A percentile compares a stretch with the other conserved stretches of the same genome.
phyloP scores from a whole-genome alignment of 176 grass and related monocot genomes.

The Cocos nucifera region DNA sequence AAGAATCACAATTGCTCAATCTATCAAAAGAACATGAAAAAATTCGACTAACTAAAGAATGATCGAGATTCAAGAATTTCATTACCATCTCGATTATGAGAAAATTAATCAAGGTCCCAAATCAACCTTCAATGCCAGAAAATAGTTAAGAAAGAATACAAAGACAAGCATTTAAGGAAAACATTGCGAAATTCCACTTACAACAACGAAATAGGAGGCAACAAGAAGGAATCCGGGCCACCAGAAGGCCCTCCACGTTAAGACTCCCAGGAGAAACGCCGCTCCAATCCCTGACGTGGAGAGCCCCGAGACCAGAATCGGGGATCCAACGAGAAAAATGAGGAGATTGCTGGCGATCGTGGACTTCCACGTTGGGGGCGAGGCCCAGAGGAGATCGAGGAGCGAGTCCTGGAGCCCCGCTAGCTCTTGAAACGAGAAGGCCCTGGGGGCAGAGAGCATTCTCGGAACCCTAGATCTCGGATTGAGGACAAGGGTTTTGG shows the following conservation, averaged over 20 bases:
- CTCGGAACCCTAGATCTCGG: slow-evolving; percentile 7
- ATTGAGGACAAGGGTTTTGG: background rate
- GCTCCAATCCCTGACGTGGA: slow-evolving; percentile 54
- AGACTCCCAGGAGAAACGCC: slow-evolving; percentile 58
- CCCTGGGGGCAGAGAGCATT: background rate
- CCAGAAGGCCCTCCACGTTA: slow-evolving; percentile 75
- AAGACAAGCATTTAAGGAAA: background rate
- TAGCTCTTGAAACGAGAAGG: slow-evolving; percentile 25
- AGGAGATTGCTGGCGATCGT: slow-evolving; percentile 47
- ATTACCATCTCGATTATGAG: background rate
- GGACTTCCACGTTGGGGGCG: slow-evolving; percentile 63
- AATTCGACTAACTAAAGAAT: no score
- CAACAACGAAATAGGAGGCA: slow-evolving; percentile 60
- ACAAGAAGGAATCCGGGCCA: slow-evolving; percentile 45
- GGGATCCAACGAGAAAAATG: slow-evolving; percentile 53
- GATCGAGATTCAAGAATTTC: no score
- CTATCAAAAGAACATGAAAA: no score
- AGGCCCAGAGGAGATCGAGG: slow-evolving; percentile 34
- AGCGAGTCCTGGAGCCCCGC: slow-evolving; percentile 25
- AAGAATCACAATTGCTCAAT: no score
- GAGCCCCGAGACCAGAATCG: slow-evolving; percentile 59
- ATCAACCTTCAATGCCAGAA: background rate
- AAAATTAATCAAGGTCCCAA: background rate
- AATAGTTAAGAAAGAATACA: background rate
- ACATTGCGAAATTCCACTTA: slow-evolving; percentile 23